These are phyloP conservation scores for Citeromyces hawaiiensis DNA, from an alignment of 1,139 yeast species.

Conservation along the genomic window DNA sequence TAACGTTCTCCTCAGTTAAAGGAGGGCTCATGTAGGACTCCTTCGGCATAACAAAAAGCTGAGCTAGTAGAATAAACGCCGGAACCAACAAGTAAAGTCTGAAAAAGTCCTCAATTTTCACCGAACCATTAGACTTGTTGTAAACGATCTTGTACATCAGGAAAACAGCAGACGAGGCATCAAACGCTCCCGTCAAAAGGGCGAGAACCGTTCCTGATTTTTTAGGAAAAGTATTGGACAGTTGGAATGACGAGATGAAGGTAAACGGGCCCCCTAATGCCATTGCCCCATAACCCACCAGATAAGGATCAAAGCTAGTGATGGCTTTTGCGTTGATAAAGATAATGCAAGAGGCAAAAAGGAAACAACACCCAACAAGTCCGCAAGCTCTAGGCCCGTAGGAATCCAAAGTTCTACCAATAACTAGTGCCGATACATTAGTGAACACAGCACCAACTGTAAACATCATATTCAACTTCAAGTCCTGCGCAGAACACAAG, in stretches of 20 bases:
- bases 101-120: slow-evolving; percentile 25
- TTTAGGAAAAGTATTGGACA: slow-evolving; percentile 31
- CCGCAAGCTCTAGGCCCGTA: slow-evolving; percentile 44
- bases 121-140: slow-evolving; percentile 13
- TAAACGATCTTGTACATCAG: slow-evolving; percentile 32
- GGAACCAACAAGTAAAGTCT: slow-evolving; percentile 35
- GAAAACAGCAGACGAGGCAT: slow-evolving; percentile 29
- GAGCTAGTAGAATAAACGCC: slow-evolving; percentile 33
- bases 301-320: slow-evolving; percentile 22
- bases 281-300: slow-evolving; percentile 25
- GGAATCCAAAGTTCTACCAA: slow-evolving; percentile 37
- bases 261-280: slow-evolving; percentile 35
- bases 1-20: neutral
- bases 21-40: slow-evolving; percentile 27
- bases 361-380: slow-evolving; percentile 30
- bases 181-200: slow-evolving; percentile 30
- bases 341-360: slow-evolving; percentile 26
- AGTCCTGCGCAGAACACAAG: slow-evolving; percentile 35
- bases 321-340: slow-evolving; percentile 19
- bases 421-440: slow-evolving; percentile 39
- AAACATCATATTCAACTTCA: slow-evolving; percentile 38
- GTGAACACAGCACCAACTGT: slow-evolving; percentile 48
- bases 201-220: slow-evolving; percentile 30
- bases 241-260: slow-evolving; percentile 29
- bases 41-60: slow-evolving; percentile 35